A percentile compares a stretch with the other conserved stretches of the same genome.
Conservation (phyloP, 208 protist genomes). For the Trypanosoma scelopori region DNA sequence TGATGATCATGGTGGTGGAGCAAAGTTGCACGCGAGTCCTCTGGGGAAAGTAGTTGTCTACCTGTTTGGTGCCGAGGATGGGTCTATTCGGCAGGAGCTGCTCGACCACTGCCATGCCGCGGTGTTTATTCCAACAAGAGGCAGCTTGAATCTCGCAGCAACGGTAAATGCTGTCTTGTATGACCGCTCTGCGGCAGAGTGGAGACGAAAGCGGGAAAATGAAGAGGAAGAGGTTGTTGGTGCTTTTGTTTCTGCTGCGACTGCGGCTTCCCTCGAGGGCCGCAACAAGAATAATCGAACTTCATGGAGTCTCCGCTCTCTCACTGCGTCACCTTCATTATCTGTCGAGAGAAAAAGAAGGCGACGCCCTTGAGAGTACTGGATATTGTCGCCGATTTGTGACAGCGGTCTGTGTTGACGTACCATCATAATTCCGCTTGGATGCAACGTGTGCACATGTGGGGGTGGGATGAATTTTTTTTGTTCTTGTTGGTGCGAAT, state of each 20-base stretch:
- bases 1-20: background rate
- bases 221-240: background rate
- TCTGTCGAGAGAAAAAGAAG: background rate
- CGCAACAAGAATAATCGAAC: constrained; percentile 66
- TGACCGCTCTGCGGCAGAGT: constrained; percentile 53
- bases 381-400: background rate
- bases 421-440: background rate
- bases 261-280: constrained; percentile 16
- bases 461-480: background rate
- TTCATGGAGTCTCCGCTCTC: constrained; percentile 19
- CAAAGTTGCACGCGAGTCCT: background rate
- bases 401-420: background rate
- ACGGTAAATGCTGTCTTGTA: constrained; percentile 74
- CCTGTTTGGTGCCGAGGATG: constrained; percentile 69
- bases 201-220: constrained; percentile 8
- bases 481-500: no score
- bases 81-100: constrained; percentile 38
- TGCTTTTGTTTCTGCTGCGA: background rate
- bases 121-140: constrained; percentile 63
- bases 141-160: constrained; percentile 78
- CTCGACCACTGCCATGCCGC: constrained; percentile 54
- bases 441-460: no score
- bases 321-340: background rate
- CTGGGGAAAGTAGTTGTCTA: constrained; percentile 52
- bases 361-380: background rate